Evolutionary conservation across 2,329 filamentous ascomycete genomes (phyloP).

Genomic region (Pezicula carpinea): DNA sequence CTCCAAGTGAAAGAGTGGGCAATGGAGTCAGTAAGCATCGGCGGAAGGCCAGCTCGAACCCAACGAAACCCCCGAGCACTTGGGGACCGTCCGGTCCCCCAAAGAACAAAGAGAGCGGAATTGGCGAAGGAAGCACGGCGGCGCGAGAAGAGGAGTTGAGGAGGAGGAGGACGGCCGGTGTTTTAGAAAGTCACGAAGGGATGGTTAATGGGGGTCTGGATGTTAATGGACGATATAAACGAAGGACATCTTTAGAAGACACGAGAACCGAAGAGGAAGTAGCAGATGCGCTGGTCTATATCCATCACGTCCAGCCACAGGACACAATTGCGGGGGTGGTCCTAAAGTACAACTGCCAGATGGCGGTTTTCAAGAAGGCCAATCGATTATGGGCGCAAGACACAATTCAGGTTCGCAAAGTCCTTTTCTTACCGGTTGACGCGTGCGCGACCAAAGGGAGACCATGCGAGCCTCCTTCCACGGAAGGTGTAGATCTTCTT

Average conservation of each 20-base stretch:
- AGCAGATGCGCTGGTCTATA: constrained; percentile 78
- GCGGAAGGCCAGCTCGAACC: background rate
- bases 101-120: constrained; percentile 23
- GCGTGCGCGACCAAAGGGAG: constrained; percentile 80
- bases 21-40: background rate
- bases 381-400: constrained; percentile 96
- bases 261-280: constrained; percentile 45
- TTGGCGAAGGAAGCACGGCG: constrained; percentile 49
- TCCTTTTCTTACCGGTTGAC: constrained; percentile 81
- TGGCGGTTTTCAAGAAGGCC: constrained; percentile 76
- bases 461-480: constrained; percentile 51
- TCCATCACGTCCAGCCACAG: constrained; percentile 76
- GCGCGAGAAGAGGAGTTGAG: constrained; percentile 51
- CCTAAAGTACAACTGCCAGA: constrained; percentile 82
- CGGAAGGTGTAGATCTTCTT: constrained; percentile 45
- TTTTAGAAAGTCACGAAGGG: constrained; percentile 57
- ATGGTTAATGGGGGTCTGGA: constrained; percentile 56
- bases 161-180: constrained; percentile 51
- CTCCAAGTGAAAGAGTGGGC: background rate
- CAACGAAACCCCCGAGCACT: constrained; percentile 11
- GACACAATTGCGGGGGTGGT: constrained; percentile 92
- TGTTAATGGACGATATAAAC: constrained; percentile 35
- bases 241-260: constrained; percentile 1
- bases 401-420: constrained; percentile 77
- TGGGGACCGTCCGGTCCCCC: constrained; percentile 24